Evolutionary conservation across 225 moss, liverwort and hornwort genomes (phyloP), one percentile per base, ranked within the genome.

Genomic region (Thuidium tamariscinum): DNA sequence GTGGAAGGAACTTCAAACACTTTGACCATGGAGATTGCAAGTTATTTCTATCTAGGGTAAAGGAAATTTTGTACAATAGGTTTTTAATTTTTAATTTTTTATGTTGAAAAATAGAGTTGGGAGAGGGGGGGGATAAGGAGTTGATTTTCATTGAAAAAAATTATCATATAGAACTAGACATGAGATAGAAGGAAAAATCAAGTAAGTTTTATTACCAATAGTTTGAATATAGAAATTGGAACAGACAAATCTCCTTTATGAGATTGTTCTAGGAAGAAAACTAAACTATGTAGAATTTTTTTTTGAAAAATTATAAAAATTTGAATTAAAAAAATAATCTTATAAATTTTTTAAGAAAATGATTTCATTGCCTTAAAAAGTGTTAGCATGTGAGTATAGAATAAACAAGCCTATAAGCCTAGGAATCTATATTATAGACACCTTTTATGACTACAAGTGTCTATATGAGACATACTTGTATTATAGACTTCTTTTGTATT

Each of bases 101-200:
- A 37, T 37, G 7, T 39, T 14, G 14, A 23, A 69, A 1, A 69
- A 26, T 5, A 13, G 25, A 41, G 4, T 25, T 68, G 13, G 1
- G 0, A 11, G 2, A 5, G 0, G 4, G 1, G 17, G 4, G 2
- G 17, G 10, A 1, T 4, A 65, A 5, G 6, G 20, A 9, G 20
- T 20, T 11, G 6, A 66, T 20, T 36, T 20, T 36, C 36, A 36
- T 67, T 39, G 0, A 3, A 37, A 12, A 36, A 39, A 39, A 4
- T 4, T 39, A 2, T 39, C 16, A 42, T 2, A 0, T 41, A 15
- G 26, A 69, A 42, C 5, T 15, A 26, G 2, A 5, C 2, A 70
- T 0, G 0, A 70, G 14, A 27, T 42, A 26, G 8, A 70, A 42
- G 9, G 4, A 41, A 26, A 70, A 42, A 15, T 1, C 16, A 44